Percentiles rank a stretch among this genome's conserved stretches.
Conservation (phyloP, 768 basidiomycete species). For the Suillus subalutaceus region DNA sequence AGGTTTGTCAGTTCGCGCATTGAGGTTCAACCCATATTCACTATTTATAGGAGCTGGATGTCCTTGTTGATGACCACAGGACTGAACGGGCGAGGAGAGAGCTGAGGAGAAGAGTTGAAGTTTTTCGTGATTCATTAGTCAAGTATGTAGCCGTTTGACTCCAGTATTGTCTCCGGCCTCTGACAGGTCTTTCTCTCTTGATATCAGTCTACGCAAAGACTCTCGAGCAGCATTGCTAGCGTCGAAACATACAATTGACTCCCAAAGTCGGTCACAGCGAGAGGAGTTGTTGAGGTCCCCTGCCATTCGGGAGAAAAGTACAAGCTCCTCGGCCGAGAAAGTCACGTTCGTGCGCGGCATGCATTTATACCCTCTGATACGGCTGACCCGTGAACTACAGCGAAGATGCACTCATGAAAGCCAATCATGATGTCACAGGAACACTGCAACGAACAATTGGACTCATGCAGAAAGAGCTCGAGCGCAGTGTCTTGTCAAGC, state of each 20-base stretch:
- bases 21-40: not conserved
- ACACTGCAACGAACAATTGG: slow-evolving; percentile 81
- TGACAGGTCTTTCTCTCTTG: slow-evolving; percentile 4
- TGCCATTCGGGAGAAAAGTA: slow-evolving; percentile 47
- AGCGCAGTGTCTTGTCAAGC: slow-evolving; percentile 80
- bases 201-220: slow-evolving; percentile 59
- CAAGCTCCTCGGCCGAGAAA: slow-evolving; percentile 52
- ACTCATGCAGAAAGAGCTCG: slow-evolving; percentile 91
- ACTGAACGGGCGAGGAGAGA: slow-evolving; percentile 54
- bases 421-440: slow-evolving; percentile 88
- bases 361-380: not conserved
- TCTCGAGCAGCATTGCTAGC: slow-evolving; percentile 67
- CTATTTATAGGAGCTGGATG: slow-evolving; percentile 57
- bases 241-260: slow-evolving; percentile 77
- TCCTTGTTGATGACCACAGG: slow-evolving; percentile 73
- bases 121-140: slow-evolving; percentile 48
- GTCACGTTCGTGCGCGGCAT: slow-evolving; percentile 50
- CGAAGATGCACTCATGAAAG: slow-evolving; percentile 86
- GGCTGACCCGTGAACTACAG: slow-evolving; percentile 36
- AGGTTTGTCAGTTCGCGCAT: slow-evolving; percentile 43
- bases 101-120: slow-evolving; percentile 52
- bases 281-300: slow-evolving; percentile 70
- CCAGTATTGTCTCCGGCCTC: slow-evolving; percentile 2
- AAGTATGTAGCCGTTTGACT: slow-evolving; percentile 45
- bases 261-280: slow-evolving; percentile 55